Percentiles rank a stretch among this genome's conserved stretches.
Conservation (phyloP, 306 rosid genomes). For the Quercus bicolor region DNA sequence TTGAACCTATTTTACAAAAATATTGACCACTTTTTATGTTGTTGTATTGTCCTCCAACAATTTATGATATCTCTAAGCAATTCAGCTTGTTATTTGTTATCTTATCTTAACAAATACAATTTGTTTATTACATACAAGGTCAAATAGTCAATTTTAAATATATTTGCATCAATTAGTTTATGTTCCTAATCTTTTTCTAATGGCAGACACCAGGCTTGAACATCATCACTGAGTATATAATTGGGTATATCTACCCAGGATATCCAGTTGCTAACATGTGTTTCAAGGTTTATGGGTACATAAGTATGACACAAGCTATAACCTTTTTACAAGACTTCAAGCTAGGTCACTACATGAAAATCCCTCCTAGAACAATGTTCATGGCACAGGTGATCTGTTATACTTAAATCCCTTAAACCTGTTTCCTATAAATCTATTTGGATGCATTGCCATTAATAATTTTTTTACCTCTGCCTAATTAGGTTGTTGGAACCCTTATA, state of each 20-base stretch:
- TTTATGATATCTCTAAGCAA: no score
- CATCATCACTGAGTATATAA: conserved; percentile 80
- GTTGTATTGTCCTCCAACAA: background rate
- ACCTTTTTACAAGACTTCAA: conserved; percentile 90
- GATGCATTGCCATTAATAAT: no score
- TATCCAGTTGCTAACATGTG: conserved; percentile 98
- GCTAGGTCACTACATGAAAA: conserved; percentile 97
- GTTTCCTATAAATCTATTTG: background rate
- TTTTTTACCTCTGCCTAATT: background rate
- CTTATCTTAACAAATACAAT: no score
- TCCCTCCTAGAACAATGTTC: conserved; percentile 93
- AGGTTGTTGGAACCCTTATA: conserved; percentile 76
- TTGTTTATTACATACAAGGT: no score
- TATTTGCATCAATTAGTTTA: background rate
- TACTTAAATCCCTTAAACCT: background rate
- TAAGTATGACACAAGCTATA: conserved; percentile 84
- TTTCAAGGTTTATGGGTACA: conserved; percentile 91
- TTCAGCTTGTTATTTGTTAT: no score
- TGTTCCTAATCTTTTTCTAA: background rate
- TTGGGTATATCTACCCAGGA: conserved; percentile 89
- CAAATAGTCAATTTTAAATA: background rate
- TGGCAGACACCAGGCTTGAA: conserved; percentile 75
- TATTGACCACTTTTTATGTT: background rate
- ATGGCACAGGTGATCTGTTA: conserved; percentile 69
- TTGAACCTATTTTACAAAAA: background rate